Base-by-base conservation (phyloP, 2,329 filamentous ascomycete genomes). In the Aspergillus brunneoviolaceus region DNA sequence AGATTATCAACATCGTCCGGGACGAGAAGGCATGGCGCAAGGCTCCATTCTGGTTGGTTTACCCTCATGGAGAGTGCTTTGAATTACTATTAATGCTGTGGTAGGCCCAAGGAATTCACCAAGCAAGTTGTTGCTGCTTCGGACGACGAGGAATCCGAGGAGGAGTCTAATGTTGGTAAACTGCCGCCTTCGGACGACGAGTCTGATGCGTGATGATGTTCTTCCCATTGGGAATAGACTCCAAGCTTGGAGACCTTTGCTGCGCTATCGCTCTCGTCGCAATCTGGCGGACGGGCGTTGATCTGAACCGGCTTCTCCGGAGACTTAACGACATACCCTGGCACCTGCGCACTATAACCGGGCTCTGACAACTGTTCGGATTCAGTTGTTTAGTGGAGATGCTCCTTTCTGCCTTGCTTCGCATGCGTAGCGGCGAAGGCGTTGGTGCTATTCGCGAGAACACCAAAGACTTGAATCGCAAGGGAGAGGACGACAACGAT, bases 11-110 rank as follows among this genome's bases (percentile, higher is more conserved):
- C 71, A 87, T 98, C 39, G 92, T 98, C 42, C 84, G 91, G 42
- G 92, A 97, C 70, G 93, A 97, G 80, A 96, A 91, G 78, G 82
- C 83, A 49, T 99, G 95, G 95, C 86, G 92, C 70, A 96, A 96
- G 78, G 87, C 90, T 79, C 70, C 81, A 10, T 99, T 94, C 74
- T 98, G 95, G 95, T 94, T 70, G 57, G 80, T 56, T 51, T 12
- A 23, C 39, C 12, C 21, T 16, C 3, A 21, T 14, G 39, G 9
- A 14, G 42, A n/a, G 45, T 49, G 16, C 45, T 16, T 5, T 11
- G 49, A 25, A 39, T 47, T 21, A 60, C 31, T 51, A 29, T 58
- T 69, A 60, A 70, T 56, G 45, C 59, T n/a, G 45, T 51, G 33
- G 42, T 68, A 93, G 91, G 90, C 92, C 92, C 2, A 86, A 87